phyloP scores from a whole-genome alignment of 805 yeast species.

The Middelhovenomyces tepae region DNA sequence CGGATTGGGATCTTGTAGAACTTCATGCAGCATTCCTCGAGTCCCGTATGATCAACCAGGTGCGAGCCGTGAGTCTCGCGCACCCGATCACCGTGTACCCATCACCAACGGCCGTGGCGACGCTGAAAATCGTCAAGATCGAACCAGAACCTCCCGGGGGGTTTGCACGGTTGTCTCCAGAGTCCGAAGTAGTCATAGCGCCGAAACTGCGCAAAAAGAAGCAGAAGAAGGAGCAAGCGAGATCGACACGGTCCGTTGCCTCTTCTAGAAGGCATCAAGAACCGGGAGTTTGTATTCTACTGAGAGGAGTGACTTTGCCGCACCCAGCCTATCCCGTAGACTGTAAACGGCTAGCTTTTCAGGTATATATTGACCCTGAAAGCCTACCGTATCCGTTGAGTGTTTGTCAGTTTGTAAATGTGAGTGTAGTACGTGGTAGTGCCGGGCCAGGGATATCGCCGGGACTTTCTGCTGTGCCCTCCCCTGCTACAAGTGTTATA shows the following conservation, averaged over 20 bases:
- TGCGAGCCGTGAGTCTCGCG: conserved; percentile 57
- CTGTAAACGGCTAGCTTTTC: conserved; percentile 24
- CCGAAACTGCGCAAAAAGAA: conserved; percentile 40
- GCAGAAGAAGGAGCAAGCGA: conserved; percentile 4
- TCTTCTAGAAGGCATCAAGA: conserved; percentile 9
- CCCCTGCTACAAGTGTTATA: conserved; percentile 33
- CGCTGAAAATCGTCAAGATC: conserved; percentile 43
- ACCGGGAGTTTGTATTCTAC: conserved; percentile 31
- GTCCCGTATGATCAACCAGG: conserved; percentile 63
- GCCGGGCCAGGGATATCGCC: too few species aligned
- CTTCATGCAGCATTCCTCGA: conserved; percentile 72
- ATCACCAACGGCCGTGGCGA: conserved; percentile 50
- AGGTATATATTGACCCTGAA: conserved; percentile 39
- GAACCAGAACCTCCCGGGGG: conserved; percentile 29
- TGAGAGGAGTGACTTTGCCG: conserved; percentile 51
- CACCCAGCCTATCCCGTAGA: conserved; percentile 30
- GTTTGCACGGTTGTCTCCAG: conserved; percentile 49
- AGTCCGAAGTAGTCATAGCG: conserved; percentile 66
- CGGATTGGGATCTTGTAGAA: conserved; percentile 91
- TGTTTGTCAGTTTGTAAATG: conserved; percentile 24
- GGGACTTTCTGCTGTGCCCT: conserved; percentile 1
- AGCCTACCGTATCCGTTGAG: conserved; percentile 30
- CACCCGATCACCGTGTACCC: conserved; percentile 66
- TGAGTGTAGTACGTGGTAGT: conserved; percentile 27
- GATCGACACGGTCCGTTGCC: conserved; percentile 4